A percentile compares a stretch with the other conserved stretches of the same genome.
These are phyloP conservation scores for Citrus inodora DNA, from an alignment of 345 rosid genomes.

Conservation along the genomic window DNA sequence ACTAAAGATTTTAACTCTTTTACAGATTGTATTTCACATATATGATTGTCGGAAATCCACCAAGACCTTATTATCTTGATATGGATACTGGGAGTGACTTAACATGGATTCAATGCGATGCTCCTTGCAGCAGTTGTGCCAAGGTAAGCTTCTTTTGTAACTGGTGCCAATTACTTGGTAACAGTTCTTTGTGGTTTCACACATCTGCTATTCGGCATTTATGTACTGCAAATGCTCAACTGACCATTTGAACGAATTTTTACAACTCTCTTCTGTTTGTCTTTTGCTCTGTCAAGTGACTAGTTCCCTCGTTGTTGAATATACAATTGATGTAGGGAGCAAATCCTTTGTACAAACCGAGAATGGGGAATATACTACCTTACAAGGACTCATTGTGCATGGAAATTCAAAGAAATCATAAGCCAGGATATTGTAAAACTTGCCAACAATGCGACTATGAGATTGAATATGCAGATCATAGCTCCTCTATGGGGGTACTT, in stretches of 20 bases:
- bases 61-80: conserved; percentile 68
- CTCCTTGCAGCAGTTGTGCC: conserved; percentile 90
- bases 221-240: neutral
- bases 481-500: conserved; percentile 90
- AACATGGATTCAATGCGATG: conserved; percentile 97
- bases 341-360: conserved; percentile 76
- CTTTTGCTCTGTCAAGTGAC: neutral
- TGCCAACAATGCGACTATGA: conserved; percentile 90
- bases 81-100: conserved; percentile 94
- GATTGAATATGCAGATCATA: conserved; percentile 90
- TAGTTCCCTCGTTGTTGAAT: neutral
- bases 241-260: neutral
- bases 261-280: neutral
- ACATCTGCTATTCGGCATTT: neutral
- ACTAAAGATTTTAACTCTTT: neutral
- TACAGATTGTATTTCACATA: conserved; percentile 75
- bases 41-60: conserved; percentile 66
- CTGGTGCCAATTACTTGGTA: neutral
- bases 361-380: conserved; percentile 44
- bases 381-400: conserved; percentile 53
- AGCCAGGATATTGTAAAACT: conserved; percentile 41
- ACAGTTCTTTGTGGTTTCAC: neutral
- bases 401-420: conserved; percentile 63
- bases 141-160: conserved; percentile 45
- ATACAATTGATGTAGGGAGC: conserved; percentile 64